Evolutionary conservation across 2,329 filamentous ascomycete genomes (phyloP), one percentile per base, ranked within the genome.

Genomic region (Onygena corvina): DNA sequence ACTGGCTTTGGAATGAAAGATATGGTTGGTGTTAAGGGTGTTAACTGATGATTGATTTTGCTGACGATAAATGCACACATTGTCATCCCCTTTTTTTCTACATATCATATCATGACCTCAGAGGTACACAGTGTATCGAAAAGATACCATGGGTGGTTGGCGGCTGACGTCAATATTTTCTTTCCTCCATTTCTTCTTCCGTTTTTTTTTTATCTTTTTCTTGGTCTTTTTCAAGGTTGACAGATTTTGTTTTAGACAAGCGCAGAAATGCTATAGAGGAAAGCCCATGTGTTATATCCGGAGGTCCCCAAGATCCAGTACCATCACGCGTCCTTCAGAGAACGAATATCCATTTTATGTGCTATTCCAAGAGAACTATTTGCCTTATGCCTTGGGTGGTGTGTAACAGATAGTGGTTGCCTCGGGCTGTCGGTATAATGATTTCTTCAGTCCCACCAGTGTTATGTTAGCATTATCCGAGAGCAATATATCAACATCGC

Each of bases 1-100:
- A 70, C 49, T 74, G 71, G 71, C 51, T 67, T 21, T 64, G 63
- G 59, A 73, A 71, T 51, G 69, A 74, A 61, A 72, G 71, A 57
- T 74, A 70, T 54, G 65, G 63, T 42, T 74, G 71, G 71, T 74
- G 70, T 53, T 73, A 59, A 65, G 47, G 8, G 7, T n/a, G 30
- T n/a, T n/a, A n/a, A n/a, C n/a, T 33, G 30, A 33, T 12, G 30
- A 33, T 40, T 33, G 5, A n/a, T 20, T 8, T 11, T 40, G 20
- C 5, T 23, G 36, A 23, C 25, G 18, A 38, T 38, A 12, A n/a
- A 21, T 4, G 18, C 7, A n/a, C 18, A 7, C 11, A 12, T 11
- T 6, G 20, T 40, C 34, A 18, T 36, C 33, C 16, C 16, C 45
- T 12, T 34, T 34, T 14, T 36, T 36, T 36, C 34, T 16, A 36